Evolutionary conservation across 176 grass and related monocot species (phyloP).

Genomic region (Musa itinerans): DNA sequence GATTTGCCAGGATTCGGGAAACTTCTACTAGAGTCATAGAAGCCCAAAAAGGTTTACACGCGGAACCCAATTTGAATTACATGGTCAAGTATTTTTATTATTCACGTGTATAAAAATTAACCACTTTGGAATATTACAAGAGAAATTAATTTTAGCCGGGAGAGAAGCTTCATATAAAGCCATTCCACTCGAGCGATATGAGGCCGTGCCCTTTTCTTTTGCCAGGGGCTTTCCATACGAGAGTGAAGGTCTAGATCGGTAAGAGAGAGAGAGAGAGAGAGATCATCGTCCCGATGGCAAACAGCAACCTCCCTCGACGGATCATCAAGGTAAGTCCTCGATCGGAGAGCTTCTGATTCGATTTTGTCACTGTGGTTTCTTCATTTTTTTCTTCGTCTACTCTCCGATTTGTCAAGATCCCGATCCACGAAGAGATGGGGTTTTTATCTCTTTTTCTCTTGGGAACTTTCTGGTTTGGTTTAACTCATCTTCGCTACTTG

Average conservation of each 20-base stretch:
- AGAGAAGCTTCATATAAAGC: neutral
- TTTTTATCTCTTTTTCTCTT: conserved; percentile 14
- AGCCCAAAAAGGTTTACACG: too few species aligned
- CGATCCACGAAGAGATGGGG: neutral
- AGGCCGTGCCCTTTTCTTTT: neutral
- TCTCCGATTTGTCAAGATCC: conserved; percentile 25
- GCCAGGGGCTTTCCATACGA: neutral
- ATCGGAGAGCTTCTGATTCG: neutral
- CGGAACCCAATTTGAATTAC: too few species aligned
- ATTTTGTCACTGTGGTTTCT: neutral
- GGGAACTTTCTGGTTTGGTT: conserved; percentile 13
- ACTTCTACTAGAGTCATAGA: too few species aligned
- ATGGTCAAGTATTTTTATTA: too few species aligned
- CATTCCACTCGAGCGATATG: neutral
- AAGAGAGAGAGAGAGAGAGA: neutral
- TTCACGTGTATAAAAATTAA: neutral
- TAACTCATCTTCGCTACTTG: conserved; percentile 8
- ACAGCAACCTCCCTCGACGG: conserved; percentile 88
- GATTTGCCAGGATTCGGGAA: too few species aligned
- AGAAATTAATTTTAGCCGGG: neutral
- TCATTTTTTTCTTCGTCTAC: neutral
- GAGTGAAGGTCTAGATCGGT: too few species aligned
- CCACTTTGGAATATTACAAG: too few species aligned
- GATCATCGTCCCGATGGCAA: conserved; percentile 47
- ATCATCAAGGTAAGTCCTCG: conserved; percentile 74